Percentiles rank a stretch among this genome's conserved stretches.
Evolutionary conservation across 352 stramenopile genomes (phyloP).

Genomic region (Pythium myriotylum): DNA sequence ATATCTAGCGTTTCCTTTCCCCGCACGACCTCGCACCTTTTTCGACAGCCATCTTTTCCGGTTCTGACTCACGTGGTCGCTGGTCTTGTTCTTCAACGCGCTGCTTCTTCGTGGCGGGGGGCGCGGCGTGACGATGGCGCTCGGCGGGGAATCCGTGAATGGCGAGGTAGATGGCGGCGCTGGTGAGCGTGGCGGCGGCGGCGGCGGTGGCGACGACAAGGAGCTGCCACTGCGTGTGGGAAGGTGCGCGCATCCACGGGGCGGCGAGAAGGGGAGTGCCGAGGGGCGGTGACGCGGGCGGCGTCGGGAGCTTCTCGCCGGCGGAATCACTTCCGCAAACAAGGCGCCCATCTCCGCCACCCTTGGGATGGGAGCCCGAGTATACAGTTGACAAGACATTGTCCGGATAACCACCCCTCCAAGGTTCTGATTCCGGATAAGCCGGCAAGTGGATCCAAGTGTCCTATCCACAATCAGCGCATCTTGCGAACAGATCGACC

Average conservation of each 20-base stretch:
- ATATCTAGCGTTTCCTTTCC: no score
- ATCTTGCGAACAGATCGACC: neutral
- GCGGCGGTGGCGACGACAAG: conserved; percentile 37
- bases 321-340: conserved; percentile 4
- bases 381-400: conserved; percentile 26
- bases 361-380: conserved; percentile 4
- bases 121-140: conserved; percentile 14
- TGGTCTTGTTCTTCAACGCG: no score
- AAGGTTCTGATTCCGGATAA: conserved; percentile 22
- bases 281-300: neutral
- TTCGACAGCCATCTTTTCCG: conserved; percentile 7
- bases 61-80: no score
- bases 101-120: neutral
- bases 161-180: conserved; percentile 49
- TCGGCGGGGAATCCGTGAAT: conserved; percentile 20
- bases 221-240: conserved; percentile 28
- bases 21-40: conserved; percentile 11
- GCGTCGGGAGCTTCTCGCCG: conserved; percentile 8
- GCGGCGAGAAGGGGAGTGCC: conserved; percentile 14
- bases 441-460: neutral
- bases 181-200: conserved; percentile 64
- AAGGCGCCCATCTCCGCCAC: conserved; percentile 17
- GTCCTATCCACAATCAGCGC: conserved; percentile 2
- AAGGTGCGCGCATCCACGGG: conserved; percentile 27
- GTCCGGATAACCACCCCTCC: conserved; percentile 5